Evolutionary conservation across 2,329 filamentous ascomycete genomes (phyloP), one percentile per base, ranked within the genome.

Genomic region (Fusarium sp.): DNA sequence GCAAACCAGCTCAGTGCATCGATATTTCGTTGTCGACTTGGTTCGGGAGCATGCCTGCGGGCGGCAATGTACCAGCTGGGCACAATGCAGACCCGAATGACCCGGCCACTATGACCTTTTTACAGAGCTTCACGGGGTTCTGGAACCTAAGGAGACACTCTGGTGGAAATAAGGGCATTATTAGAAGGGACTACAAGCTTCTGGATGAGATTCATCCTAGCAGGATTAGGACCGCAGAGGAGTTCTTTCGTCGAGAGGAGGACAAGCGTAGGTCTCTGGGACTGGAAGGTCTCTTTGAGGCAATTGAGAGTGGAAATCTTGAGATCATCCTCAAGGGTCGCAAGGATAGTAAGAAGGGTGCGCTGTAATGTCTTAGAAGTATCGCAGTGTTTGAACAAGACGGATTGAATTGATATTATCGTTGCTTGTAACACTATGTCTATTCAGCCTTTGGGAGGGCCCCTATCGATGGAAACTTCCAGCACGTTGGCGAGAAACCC

Each of bases 151-250:
- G 64, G 63, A 29, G 46, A 0, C 2, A 49, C 4, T 69, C 66
- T 7, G 52, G 59, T 1, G 52, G 52, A 0, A 65, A 69, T 18
- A 58, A 45, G 6, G 59, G 63, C 0, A 27, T 69, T 0, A 36
- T 69, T 15, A 35, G 35, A 29, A 45, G 59, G 9, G 52, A 69
- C 2, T 67, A 61, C 2, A 23, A 61, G 8, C 49, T 69, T 0
- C 14, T 69, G 2, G 55, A 69, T 23, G 48, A 69, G 41, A 67
- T 69, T 25, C 63, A 67, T 4, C 63, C 63, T 0, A 21, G 36
- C 0, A 59, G 64, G 4, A 48, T 58, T 33, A 67, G 43, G 39
- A 54, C 46, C 1, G 31, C 59, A 0, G 66, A 67, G 18, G 55
- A 69, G 7, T 67, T 62, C 18, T 58, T 65, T 11, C 27, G 11